Base-by-base conservation (phyloP, 2,329 filamentous ascomycete genomes). In the Chaetomiaceae sp. region DNA sequence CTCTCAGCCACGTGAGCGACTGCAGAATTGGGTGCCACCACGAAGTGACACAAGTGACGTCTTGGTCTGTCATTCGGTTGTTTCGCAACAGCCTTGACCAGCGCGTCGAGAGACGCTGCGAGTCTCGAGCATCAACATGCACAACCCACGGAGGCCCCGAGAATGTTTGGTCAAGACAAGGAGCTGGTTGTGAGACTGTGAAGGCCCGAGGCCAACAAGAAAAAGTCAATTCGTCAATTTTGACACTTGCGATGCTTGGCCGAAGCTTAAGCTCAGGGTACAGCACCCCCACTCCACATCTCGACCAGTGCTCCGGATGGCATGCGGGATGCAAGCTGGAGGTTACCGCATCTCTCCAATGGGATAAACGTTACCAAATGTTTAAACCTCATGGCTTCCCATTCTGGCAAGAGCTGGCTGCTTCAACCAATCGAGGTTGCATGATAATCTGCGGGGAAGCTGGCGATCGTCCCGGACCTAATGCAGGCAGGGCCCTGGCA, bases 301-400 rank as follows among this genome's bases (percentile, higher is more conserved):
- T n/a, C n/a, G 15, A 22, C 47, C 20, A 29, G 25, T 7, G 31
- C 31, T 14, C 23, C 47, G 33, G 51, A 43, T 34, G 47, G 23
- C 51, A 54, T 53, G 33, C 19, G 34, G 33, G 31, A 7, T 31
- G 19, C 22, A 12, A 19, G 22, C 50, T n/a, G 49, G 53, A 56
- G 49, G 20, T 46, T 48, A 23, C 54, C 55, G 55, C 29, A n/a
- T n/a, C 14, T 14, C 58, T 59, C 58, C 57, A 59, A 59, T 54
- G 46, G 20, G 44, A 47, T 34, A 47, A 39, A 38, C 38, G 50
- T 64, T 64, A 64, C 55, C 61, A 59, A 63, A 64, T 63, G 44
- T 27, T 46, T 48, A 64, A 58, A 64, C 57, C 57, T 64, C 53
- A 64, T 59, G 27, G 25, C 37, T 57, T 29, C 47, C 57, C 54